Evolutionary conservation across 192 early-diverging fungal genomes (phyloP).

Genomic region (Thoreauomyces humboldtii): DNA sequence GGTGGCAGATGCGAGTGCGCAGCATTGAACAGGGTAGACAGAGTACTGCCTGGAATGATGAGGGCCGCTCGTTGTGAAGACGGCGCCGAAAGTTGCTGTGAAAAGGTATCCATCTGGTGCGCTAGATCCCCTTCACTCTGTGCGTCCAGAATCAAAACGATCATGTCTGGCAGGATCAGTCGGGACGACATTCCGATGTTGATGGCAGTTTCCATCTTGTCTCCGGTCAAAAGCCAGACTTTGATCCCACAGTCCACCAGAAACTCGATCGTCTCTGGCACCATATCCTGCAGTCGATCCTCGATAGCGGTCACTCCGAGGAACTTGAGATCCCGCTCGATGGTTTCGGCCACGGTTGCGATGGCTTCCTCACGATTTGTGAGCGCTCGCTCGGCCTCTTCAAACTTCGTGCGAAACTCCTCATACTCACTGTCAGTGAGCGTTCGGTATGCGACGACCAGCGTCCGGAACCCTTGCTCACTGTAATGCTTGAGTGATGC

Average conservation of each 20-base stretch:
- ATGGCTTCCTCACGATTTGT: slow-evolving; percentile 54
- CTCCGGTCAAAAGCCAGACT: slow-evolving; percentile 61
- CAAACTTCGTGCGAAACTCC: slow-evolving; percentile 63
- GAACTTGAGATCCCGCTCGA: slow-evolving; percentile 48
- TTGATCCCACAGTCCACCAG: slow-evolving; percentile 48
- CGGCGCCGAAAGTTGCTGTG: slow-evolving; percentile 11
- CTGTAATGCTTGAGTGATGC: slow-evolving; percentile 45
- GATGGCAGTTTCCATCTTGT: slow-evolving; percentile 65
- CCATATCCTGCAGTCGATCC: slow-evolving; percentile 56
- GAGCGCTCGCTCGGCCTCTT: slow-evolving; percentile 68
- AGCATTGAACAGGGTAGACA: slow-evolving; percentile 66
- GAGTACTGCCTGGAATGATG: slow-evolving; percentile 86
- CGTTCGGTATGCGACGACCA: slow-evolving; percentile 71
- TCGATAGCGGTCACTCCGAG: slow-evolving; percentile 62
- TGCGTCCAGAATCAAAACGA: slow-evolving; percentile 40
- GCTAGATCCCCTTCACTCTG: slow-evolving; percentile 24
- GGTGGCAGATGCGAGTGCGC: slow-evolving; percentile 39
- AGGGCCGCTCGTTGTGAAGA: slow-evolving; percentile 48
- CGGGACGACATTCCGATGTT: slow-evolving; percentile 56
- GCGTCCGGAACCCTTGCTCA: slow-evolving; percentile 72
- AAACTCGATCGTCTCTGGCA: slow-evolving; percentile 63
- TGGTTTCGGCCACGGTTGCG: slow-evolving; percentile 36
- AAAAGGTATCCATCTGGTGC: slow-evolving; percentile 30
- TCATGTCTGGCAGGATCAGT: slow-evolving; percentile 53
- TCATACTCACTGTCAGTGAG: slow-evolving; percentile 65